Evolutionary conservation across 345 rosid genomes (phyloP).

Genomic region (Euphorbia lathyris): DNA sequence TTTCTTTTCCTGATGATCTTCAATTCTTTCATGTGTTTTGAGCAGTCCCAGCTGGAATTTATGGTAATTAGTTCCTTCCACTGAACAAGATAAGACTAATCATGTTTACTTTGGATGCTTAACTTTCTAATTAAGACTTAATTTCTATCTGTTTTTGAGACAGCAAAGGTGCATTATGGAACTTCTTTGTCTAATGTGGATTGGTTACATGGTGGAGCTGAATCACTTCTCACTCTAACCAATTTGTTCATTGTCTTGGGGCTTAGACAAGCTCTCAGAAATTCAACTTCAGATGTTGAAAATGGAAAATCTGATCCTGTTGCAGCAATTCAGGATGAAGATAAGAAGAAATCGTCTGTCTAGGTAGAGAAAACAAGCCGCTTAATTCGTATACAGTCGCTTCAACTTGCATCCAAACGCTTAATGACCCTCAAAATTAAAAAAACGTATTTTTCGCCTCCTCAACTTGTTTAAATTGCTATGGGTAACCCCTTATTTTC

Average conservation of each 20-base stretch:
- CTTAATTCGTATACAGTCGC: no score
- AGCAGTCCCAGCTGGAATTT: slow-evolving; percentile 90
- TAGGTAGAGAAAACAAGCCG: slow-evolving; percentile 19
- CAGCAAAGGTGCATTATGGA: slow-evolving; percentile 87
- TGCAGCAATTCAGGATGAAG: slow-evolving; percentile 24
- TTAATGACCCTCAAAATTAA: no score
- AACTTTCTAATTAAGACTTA: neutral
- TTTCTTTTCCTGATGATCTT: slow-evolving; percentile 16
- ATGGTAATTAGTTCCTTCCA: slow-evolving; percentile 53
- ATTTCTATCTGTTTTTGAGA: slow-evolving; percentile 22
- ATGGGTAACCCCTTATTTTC: no score
- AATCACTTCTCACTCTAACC: slow-evolving; percentile 81
- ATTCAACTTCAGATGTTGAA: slow-evolving; percentile 28
- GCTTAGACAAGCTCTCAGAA: slow-evolving; percentile 69
- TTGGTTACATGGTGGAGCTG: slow-evolving; percentile 94
- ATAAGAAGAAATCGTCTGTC: slow-evolving; percentile 25
- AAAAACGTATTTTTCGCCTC: no score
- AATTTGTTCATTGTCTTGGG: slow-evolving; percentile 87
- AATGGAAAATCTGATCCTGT: slow-evolving; percentile 23
- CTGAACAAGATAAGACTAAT: slow-evolving; percentile 1
- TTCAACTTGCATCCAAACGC: no score
- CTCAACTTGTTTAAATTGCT: no score
- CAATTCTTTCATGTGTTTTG: slow-evolving; percentile 22
- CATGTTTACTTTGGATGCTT: neutral
- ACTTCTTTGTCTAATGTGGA: slow-evolving; percentile 91